A percentile compares a stretch with the other conserved stretches of the same genome.
These are phyloP conservation scores for Spathaspora girioi DNA, from an alignment of 805 yeast genomes.

Conservation along the genomic window DNA sequence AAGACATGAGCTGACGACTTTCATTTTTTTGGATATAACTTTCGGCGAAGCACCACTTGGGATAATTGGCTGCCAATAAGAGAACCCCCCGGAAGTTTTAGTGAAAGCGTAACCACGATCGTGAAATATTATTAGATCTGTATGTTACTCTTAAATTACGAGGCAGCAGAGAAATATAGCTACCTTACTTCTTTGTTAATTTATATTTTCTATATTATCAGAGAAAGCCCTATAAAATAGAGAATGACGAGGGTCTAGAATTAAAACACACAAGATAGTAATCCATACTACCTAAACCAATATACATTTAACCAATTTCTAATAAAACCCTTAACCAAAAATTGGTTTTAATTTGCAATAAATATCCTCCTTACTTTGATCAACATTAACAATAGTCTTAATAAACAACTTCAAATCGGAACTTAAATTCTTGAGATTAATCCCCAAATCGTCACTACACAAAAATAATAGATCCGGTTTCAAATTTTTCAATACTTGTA, in stretches of 20 bases:
- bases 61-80: too few species aligned
- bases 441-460: constrained; percentile 41
- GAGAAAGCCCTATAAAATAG: neutral
- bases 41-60: too few species aligned
- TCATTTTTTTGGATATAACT: too few species aligned
- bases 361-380: constrained; percentile 15
- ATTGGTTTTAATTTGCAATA: constrained; percentile 9
- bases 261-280: neutral
- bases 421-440: constrained; percentile 21
- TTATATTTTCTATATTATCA: neutral
- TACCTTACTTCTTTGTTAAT: neutral
- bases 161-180: neutral
- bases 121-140: too few species aligned
- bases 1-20: too few species aligned
- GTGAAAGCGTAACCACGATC: too few species aligned
- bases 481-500: constrained; percentile 34
- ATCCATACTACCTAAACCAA: neutral
- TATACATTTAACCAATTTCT: neutral
- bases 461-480: constrained; percentile 39
- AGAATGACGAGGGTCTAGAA: neutral
- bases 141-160: too few species aligned
- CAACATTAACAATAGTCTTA: constrained; percentile 27
- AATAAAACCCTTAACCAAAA: constrained; percentile 3
- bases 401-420: constrained; percentile 36
- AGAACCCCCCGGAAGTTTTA: too few species aligned